Conservation (phyloP, 2,329 filamentous ascomycete species). For the Monosporascus sp. region DNA sequence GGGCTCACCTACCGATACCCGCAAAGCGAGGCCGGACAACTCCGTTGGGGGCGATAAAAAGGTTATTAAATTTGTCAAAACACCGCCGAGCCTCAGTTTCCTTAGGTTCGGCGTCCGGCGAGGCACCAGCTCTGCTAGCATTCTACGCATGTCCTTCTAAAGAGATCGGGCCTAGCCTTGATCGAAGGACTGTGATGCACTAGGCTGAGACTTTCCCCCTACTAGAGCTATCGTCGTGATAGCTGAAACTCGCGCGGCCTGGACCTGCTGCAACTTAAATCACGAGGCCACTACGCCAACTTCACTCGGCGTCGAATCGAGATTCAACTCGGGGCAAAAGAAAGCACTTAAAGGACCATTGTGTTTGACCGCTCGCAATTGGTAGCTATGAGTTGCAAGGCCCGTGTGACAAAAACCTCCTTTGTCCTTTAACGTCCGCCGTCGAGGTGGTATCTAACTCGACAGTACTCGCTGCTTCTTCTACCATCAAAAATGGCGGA, state of each 20-base stretch:
- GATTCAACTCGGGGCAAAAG: background rate
- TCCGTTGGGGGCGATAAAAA: background rate
- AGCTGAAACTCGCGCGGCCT: background rate
- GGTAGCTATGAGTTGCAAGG: background rate
- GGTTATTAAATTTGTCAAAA: no score
- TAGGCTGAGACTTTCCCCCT: background rate
- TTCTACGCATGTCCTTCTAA: background rate
- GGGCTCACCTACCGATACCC: background rate
- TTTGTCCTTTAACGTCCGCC: background rate
- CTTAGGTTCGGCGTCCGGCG: background rate
- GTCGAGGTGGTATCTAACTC: background rate
- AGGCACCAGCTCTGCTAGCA: background rate
- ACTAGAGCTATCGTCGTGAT: background rate
- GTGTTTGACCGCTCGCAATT: background rate
- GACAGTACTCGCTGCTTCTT: background rate
- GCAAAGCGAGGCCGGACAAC: background rate
- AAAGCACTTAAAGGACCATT: background rate
- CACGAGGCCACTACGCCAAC: background rate
- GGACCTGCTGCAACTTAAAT: background rate
- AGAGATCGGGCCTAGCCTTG: background rate
- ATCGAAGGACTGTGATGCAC: background rate
- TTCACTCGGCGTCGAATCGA: background rate
- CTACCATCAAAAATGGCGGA: slow-evolving; percentile 21
- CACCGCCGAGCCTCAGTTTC: no score
- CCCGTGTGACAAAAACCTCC: background rate